These are phyloP conservation scores for Venturia aucupariae DNA, from an alignment of 2,329 filamentous ascomycete genomes.

Conservation along the genomic window DNA sequence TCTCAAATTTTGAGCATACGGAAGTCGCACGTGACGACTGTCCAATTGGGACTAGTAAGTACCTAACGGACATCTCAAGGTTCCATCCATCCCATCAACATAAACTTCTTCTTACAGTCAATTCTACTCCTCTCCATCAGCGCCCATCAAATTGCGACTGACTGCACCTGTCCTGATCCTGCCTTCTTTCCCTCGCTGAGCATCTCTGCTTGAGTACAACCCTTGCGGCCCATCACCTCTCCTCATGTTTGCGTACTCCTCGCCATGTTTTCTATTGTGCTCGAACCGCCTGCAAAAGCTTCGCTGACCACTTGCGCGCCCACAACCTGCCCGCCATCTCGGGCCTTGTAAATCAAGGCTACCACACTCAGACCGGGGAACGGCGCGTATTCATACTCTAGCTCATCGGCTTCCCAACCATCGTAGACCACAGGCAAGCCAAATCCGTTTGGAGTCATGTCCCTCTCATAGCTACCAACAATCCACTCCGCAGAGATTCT, in stretches of 20 bases:
- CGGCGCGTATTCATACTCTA: conserved; percentile 46
- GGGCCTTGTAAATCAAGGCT: conserved; percentile 39
- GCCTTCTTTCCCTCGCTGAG: neutral
- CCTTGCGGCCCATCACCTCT: neutral
- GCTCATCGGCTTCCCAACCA: conserved; percentile 39
- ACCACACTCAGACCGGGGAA: conserved; percentile 39
- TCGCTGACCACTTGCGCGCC: conserved; percentile 45
- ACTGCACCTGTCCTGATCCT: neutral
- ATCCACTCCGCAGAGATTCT: conserved; percentile 33
- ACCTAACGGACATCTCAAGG: no score
- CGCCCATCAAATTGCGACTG: neutral
- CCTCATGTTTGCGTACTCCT: neutral
- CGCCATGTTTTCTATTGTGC: conserved; percentile 33
- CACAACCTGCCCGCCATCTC: conserved; percentile 38
- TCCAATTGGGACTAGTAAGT: neutral
- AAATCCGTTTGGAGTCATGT: conserved; percentile 49
- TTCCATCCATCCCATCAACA: no score
- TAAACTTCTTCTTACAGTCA: neutral
- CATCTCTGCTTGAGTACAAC: neutral
- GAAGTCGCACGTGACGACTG: neutral
- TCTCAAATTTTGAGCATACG: neutral
- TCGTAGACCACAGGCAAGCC: conserved; percentile 30
- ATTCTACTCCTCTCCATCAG: neutral
- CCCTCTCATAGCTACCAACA: conserved; percentile 41
- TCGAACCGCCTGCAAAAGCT: conserved; percentile 43